These are phyloP conservation scores for Triticum monococcum DNA, from an alignment of 176 grass and related monocot species.

Conservation along the genomic window DNA sequence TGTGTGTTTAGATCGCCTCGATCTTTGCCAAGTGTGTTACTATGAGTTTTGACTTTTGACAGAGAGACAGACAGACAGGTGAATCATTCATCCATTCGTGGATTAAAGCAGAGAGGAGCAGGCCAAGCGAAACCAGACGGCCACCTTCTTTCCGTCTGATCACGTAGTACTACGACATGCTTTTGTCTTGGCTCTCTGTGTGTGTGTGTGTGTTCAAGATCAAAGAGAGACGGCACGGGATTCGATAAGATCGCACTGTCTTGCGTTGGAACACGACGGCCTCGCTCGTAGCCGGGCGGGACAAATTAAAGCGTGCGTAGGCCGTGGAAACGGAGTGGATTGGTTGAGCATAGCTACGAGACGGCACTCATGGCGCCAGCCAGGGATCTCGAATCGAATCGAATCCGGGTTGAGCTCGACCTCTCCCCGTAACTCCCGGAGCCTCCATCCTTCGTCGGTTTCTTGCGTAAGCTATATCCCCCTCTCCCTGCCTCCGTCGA, in stretches of 20 bases:
- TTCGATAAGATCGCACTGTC: slow-evolving; percentile 51
- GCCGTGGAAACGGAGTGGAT: slow-evolving; percentile 8
- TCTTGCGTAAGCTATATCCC: not conserved
- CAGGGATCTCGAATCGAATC: slow-evolving; percentile 39
- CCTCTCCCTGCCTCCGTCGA: slow-evolving; percentile 17
- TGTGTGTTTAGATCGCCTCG: not conserved
- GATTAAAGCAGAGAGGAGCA: slow-evolving; percentile 13
- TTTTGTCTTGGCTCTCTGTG: slow-evolving; percentile 18
- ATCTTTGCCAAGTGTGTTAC: slow-evolving; percentile 18
- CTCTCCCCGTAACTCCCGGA: slow-evolving; percentile 46
- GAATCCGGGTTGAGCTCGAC: slow-evolving; percentile 38
- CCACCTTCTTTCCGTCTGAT: slow-evolving; percentile 29
- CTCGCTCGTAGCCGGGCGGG: not conserved
- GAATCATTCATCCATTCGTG: not conserved
- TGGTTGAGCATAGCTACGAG: not conserved
- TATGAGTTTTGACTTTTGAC: not conserved
- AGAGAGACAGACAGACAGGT: not conserved
- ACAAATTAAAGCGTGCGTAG: not conserved
- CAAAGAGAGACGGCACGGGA: slow-evolving; percentile 21
- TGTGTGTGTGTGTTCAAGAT: slow-evolving; percentile 22
- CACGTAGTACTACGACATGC: slow-evolving; percentile 8
- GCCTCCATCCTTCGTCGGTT: not conserved
- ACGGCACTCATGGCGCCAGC: slow-evolving; percentile 31
- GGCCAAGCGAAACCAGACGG: slow-evolving; percentile 26
- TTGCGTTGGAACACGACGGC: slow-evolving; percentile 34